Conservation (phyloP, 805 yeast species). For the Starmerella floris region DNA sequence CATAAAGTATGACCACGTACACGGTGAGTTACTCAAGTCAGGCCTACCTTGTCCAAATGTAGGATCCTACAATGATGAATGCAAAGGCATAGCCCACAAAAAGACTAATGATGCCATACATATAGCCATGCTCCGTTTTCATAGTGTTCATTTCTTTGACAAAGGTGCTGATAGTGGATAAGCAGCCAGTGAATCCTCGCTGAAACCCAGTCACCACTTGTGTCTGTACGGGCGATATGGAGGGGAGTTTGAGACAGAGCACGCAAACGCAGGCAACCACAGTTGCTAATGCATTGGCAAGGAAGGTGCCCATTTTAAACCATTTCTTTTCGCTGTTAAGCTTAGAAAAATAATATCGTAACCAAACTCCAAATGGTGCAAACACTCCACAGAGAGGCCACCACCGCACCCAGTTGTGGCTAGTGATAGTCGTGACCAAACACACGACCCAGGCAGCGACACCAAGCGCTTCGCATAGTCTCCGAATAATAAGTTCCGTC, state of each 20-base stretch:
- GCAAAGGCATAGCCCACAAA: slow-evolving; percentile 36
- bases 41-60: slow-evolving; percentile 50
- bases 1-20: no score
- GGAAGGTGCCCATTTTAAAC: slow-evolving; percentile 46
- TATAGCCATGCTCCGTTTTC: slow-evolving; percentile 30
- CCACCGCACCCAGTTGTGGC: slow-evolving; percentile 35
- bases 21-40: no score
- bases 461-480: slow-evolving; percentile 23
- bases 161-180: slow-evolving; percentile 69
- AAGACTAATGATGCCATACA: slow-evolving; percentile 42
- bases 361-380: slow-evolving; percentile 57
- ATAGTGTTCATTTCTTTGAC: slow-evolving; percentile 46
- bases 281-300: slow-evolving; percentile 38
- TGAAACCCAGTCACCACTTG: slow-evolving; percentile 38
- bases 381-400: slow-evolving; percentile 61
- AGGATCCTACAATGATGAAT: slow-evolving; percentile 55
- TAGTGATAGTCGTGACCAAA: slow-evolving; percentile 29
- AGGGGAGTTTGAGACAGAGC: slow-evolving; percentile 35
- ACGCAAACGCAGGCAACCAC: slow-evolving; percentile 34
- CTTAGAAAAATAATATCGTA: slow-evolving; percentile 43
- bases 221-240: slow-evolving; percentile 29
- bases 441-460: slow-evolving; percentile 31
- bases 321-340: slow-evolving; percentile 29
- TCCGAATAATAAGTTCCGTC: slow-evolving; percentile 1
- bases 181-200: slow-evolving; percentile 57